Conservation (phyloP, 805 yeast species). For the Wickerhamomyces ciferrii region DNA sequence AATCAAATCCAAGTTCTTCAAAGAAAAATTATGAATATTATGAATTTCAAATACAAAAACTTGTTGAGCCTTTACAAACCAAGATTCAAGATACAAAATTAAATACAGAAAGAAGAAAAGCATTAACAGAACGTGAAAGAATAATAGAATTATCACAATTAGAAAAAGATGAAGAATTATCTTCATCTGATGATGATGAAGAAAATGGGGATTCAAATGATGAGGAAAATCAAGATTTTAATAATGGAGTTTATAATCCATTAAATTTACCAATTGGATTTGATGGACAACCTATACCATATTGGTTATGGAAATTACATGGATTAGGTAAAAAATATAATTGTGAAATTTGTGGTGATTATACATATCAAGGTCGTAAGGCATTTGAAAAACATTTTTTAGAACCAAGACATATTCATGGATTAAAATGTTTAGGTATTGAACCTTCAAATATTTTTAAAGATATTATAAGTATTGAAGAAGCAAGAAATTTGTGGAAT, state of each 20-base stretch:
- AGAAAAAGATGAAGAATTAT: slow-evolving; percentile 20
- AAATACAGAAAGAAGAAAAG: slow-evolving; percentile 59
- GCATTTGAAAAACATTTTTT: slow-evolving; percentile 71
- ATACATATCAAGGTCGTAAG: slow-evolving; percentile 65
- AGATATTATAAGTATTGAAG: slow-evolving; percentile 62
- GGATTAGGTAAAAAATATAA: slow-evolving; percentile 68
- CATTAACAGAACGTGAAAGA: slow-evolving; percentile 57
- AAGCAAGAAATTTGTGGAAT: slow-evolving; percentile 58
- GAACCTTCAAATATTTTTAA: slow-evolving; percentile 48
- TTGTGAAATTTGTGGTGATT: slow-evolving; percentile 88
- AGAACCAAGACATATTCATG: slow-evolving; percentile 65
- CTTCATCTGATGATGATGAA: slow-evolving; percentile 1
- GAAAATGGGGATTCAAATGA: slow-evolving; percentile 11
- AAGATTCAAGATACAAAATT: slow-evolving; percentile 45
- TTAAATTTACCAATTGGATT: slow-evolving; percentile 72
- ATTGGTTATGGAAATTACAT: slow-evolving; percentile 86
- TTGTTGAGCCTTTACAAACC: slow-evolving; percentile 32
- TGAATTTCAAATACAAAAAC: slow-evolving; percentile 34
- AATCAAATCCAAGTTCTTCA: neutral
- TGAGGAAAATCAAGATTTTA: slow-evolving; percentile 15
- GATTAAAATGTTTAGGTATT: slow-evolving; percentile 72
- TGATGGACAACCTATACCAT: slow-evolving; percentile 90
- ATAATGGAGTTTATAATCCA: slow-evolving; percentile 31
- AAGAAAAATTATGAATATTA: slow-evolving; percentile 17
- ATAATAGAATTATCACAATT: slow-evolving; percentile 23